Evolutionary conservation across 495 filamentous ascomycete species (phyloP).

Genomic region (Neurospora africana): DNA sequence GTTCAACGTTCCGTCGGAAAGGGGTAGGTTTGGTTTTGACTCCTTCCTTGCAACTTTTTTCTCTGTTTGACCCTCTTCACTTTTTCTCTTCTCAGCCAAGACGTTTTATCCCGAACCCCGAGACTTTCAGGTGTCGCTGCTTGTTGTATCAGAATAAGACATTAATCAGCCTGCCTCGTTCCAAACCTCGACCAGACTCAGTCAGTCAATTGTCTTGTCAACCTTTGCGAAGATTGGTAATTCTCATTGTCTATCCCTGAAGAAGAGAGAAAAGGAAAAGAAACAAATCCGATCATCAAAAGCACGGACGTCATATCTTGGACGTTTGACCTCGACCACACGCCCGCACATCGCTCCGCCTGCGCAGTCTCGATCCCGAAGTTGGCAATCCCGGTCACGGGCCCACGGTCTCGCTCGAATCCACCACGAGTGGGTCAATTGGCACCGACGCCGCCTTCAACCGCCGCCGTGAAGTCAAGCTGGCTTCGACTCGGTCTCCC

Average conservation of each 20-base stretch:
- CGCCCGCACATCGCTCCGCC: neutral
- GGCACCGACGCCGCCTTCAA: neutral
- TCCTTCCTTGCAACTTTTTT: neutral
- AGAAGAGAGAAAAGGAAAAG: neutral
- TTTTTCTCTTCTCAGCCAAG: neutral
- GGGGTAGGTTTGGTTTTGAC: neutral
- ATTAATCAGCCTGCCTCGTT: neutral
- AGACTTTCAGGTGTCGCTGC: neutral
- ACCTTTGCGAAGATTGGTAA: neutral
- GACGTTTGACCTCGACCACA: neutral
- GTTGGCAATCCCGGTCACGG: neutral
- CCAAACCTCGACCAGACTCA: neutral
- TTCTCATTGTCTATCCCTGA: neutral
- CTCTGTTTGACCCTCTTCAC: conserved; percentile 1
- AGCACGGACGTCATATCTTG: neutral
- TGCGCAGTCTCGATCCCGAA: neutral
- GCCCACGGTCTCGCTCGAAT: neutral
- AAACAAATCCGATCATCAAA: neutral
- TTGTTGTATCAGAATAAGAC: neutral
- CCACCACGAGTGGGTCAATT: neutral
- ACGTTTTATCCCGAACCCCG: neutral
- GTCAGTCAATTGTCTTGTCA: neutral
- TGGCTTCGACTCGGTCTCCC: conserved; percentile 27
- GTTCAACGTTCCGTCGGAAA: neutral
- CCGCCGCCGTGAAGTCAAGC: conserved; percentile 18